Percentiles rank a stretch among this genome's conserved stretches.
Evolutionary conservation across 495 filamentous ascomycete species (phyloP).

Genomic region (Trichoderma reesei): DNA sequence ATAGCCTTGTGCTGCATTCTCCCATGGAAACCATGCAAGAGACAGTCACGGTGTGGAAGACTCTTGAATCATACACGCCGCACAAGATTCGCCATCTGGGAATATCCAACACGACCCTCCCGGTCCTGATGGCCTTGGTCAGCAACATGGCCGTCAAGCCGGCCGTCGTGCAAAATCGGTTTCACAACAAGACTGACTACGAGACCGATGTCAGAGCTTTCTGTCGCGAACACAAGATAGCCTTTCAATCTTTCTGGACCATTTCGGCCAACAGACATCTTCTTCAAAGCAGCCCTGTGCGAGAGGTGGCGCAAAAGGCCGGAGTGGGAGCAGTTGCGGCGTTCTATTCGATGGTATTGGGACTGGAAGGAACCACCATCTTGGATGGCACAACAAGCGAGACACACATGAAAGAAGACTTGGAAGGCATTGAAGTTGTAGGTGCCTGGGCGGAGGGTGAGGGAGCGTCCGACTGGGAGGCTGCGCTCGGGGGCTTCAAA

Average conservation of each 20-base stretch:
- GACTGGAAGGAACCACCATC: conserved; percentile 46
- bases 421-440: conserved; percentile 44
- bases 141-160: conserved; percentile 30
- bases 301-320: conserved; percentile 39
- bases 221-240: conserved; percentile 47
- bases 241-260: conserved; percentile 76
- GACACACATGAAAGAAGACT: conserved; percentile 55
- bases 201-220: conserved; percentile 53
- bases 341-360: conserved; percentile 58
- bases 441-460: conserved; percentile 35
- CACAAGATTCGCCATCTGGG: conserved; percentile 53
- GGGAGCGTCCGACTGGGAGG: conserved; percentile 36
- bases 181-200: conserved; percentile 49
- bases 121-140: conserved; percentile 42
- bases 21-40: conserved; percentile 47
- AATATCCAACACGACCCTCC: conserved; percentile 56
- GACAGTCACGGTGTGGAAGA: conserved; percentile 56
- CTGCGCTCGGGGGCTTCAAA: conserved; percentile 37
- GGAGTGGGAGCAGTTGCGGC: conserved; percentile 40
- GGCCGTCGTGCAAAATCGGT: conserved; percentile 64
- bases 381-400: conserved; percentile 61
- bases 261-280: conserved; percentile 59
- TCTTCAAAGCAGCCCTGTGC: conserved; percentile 40
- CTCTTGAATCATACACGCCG: conserved; percentile 56
- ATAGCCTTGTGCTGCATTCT: conserved; percentile 64